These are phyloP conservation scores for Poronia punctata DNA, from an alignment of 495 filamentous ascomycete species.

Conservation along the genomic window DNA sequence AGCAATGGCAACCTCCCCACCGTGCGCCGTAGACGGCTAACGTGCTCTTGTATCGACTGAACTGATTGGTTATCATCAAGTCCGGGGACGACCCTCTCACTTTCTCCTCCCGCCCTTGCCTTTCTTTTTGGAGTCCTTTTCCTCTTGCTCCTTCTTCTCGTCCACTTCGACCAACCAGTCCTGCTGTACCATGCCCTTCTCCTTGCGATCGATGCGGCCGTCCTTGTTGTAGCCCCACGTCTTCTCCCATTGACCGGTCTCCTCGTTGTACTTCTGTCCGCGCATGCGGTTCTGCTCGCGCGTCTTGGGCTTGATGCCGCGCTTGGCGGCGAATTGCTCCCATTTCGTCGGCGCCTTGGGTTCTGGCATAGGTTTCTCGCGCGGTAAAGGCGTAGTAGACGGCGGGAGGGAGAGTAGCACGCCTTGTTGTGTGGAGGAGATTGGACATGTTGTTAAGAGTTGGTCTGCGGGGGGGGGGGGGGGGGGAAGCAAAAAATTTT, in stretches of 20 bases:
- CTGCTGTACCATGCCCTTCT: slow-evolving; percentile 42
- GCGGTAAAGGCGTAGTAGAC: slow-evolving; percentile 61
- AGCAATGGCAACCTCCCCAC: no score
- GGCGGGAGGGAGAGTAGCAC: slow-evolving; percentile 71
- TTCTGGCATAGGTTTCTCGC: slow-evolving; percentile 81
- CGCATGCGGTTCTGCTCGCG: slow-evolving; percentile 46
- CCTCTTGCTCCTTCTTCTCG: slow-evolving; percentile 62
- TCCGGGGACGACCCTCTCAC: no score
- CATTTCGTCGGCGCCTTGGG: slow-evolving; percentile 82
- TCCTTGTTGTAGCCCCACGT: slow-evolving; percentile 90
- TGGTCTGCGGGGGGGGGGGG: slow-evolving; percentile 34
- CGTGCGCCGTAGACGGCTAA: no score
- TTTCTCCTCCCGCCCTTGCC: slow-evolving; percentile 62
- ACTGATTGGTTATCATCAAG: no score
- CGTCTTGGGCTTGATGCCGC: slow-evolving; percentile 82
- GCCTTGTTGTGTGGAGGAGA: slow-evolving; percentile 55
- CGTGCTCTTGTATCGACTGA: no score
- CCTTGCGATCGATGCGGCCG: slow-evolving; percentile 65
- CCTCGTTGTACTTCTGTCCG: slow-evolving; percentile 79
- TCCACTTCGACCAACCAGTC: slow-evolving; percentile 91
- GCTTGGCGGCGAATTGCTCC: slow-evolving; percentile 91
- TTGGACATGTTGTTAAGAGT: slow-evolving; percentile 77
- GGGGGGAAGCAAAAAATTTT: no score
- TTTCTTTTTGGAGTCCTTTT: slow-evolving; percentile 49
- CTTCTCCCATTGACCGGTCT: slow-evolving; percentile 77